Evolutionary conservation across 164 flowering plant genomes (phyloP), one percentile per base, ranked within the genome.

Genomic region (Vitis rotundifolia): DNA sequence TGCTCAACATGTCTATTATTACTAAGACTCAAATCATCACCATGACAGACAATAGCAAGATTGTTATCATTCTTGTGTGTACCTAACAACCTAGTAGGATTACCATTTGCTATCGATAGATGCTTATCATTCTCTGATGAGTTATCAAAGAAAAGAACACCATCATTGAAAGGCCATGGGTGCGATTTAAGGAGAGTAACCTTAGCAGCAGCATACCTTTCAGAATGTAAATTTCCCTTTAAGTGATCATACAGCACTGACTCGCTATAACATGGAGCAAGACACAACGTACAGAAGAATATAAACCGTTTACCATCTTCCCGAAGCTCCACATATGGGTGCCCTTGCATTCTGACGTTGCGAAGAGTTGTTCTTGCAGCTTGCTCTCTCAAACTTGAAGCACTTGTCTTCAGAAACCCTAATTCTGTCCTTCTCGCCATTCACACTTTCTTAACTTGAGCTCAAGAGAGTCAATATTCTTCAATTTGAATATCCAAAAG

Each of bases 121-220:
- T 63, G 74, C 29, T 69, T 79, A 63, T 82, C 74, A 55, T 83
- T 59, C 51, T 77, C 91, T 55, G 55, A n/a, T 3, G 75, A 69
- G 69, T 68, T 78, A 71, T 82, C 73, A 68, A 93, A 93, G 90
- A 96, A 96, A 61, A 83, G 71, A 66, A 89, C 79, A 18, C 99
- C 99, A 78, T 96, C 99, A 84, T 80, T 86, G 56, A 96, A 96
- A 50, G 99, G 99, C 96, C 96, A 96, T 0, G 97, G 99, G 57
- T 87, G 89, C 9, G 84, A 77, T 19, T 81, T 80, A 15, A 93
- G 60, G 19, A 95, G 83, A 8, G 99, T 93, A 60, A 76, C 73
- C 76, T 88, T 83, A 1, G 97, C 97, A 71, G 82, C 72, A 56
- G 83, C 75, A 48, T 77, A 80, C 76, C 88, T 88, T 75, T 81